Percentiles rank a stretch among this genome's conserved stretches.
Evolutionary conservation across 768 basidiomycete species (phyloP).

Genomic region (Russula abietina): DNA sequence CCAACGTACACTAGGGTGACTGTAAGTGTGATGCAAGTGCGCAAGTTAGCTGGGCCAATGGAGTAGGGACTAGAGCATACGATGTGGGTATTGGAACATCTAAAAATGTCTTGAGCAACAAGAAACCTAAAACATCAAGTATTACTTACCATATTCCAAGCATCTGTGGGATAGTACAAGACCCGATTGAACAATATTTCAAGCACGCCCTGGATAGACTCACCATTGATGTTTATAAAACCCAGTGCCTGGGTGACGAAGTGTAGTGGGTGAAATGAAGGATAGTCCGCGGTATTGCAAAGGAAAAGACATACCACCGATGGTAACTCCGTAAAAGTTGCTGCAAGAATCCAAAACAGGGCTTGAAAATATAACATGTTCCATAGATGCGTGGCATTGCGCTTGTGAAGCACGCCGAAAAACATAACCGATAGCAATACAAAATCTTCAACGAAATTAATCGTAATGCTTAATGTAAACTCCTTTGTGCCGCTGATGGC

Average conservation of each 20-base stretch:
- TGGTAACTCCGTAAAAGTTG: slow-evolving; percentile 16
- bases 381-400: slow-evolving; percentile 21
- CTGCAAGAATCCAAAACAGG: slow-evolving; percentile 17
- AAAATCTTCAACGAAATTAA: slow-evolving; percentile 17
- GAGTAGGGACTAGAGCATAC: neutral
- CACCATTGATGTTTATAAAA: slow-evolving; percentile 20
- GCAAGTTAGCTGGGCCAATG: neutral
- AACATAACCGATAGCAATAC: slow-evolving; percentile 18
- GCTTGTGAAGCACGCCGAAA: slow-evolving; percentile 19
- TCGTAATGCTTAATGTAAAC: slow-evolving; percentile 12
- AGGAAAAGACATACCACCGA: slow-evolving; percentile 6
- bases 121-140: neutral
- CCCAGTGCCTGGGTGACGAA: slow-evolving; percentile 2
- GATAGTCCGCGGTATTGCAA: neutral
- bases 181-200: neutral
- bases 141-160: slow-evolving; percentile 21
- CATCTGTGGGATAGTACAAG: slow-evolving; percentile 2
- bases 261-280: neutral
- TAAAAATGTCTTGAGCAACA: neutral
- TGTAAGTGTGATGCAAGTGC: neutral
- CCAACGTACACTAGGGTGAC: slow-evolving; percentile 17
- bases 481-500: neutral
- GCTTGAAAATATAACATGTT: slow-evolving; percentile 22
- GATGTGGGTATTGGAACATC: slow-evolving; percentile 25
- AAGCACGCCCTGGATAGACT: neutral